phyloP scores from a whole-genome alignment of 2,329 filamentous ascomycete species.

The Talaromyces sp. region DNA sequence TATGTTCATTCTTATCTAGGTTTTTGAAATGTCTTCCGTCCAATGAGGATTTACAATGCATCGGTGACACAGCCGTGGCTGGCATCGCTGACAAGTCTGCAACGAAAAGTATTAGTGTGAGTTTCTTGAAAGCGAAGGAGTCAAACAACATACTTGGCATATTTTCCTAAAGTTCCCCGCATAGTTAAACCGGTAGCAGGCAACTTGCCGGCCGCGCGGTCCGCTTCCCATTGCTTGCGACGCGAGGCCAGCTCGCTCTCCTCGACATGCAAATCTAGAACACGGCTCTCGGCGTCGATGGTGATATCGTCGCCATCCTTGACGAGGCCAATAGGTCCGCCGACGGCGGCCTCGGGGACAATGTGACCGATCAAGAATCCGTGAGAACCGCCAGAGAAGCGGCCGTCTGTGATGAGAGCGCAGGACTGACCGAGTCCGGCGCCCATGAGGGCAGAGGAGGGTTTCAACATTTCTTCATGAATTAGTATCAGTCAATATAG shows the following conservation, averaged over 20 bases:
- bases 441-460: slow-evolving; percentile 70
- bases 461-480: slow-evolving; percentile 64
- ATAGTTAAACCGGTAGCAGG: slow-evolving; percentile 55
- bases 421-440: slow-evolving; percentile 67
- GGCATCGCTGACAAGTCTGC: slow-evolving; percentile 43
- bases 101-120: not conserved
- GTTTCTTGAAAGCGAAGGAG: not conserved
- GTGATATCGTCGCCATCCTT: slow-evolving; percentile 74
- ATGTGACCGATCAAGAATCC: slow-evolving; percentile 87
- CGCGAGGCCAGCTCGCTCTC: slow-evolving; percentile 62
- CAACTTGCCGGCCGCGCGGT: slow-evolving; percentile 36
- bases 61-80: slow-evolving; percentile 50
- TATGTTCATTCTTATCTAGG: not conserved
- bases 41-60: slow-evolving; percentile 23
- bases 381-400: slow-evolving; percentile 67
- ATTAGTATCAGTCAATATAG: not conserved
- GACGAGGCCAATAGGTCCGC: slow-evolving; percentile 81
- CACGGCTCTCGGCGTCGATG: slow-evolving; percentile 74
- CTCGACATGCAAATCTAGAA: slow-evolving; percentile 63
- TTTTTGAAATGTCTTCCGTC: not conserved
- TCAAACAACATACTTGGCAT: slow-evolving; percentile 48
- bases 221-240: slow-evolving; percentile 57
- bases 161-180: slow-evolving; percentile 68
- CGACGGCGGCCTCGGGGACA: slow-evolving; percentile 80
- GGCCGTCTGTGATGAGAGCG: slow-evolving; percentile 68